A percentile compares a stretch with the other conserved stretches of the same genome.
These are phyloP conservation scores for Cornus suecica DNA, from an alignment of 148 eudicot genomes.

Conservation along the genomic window DNA sequence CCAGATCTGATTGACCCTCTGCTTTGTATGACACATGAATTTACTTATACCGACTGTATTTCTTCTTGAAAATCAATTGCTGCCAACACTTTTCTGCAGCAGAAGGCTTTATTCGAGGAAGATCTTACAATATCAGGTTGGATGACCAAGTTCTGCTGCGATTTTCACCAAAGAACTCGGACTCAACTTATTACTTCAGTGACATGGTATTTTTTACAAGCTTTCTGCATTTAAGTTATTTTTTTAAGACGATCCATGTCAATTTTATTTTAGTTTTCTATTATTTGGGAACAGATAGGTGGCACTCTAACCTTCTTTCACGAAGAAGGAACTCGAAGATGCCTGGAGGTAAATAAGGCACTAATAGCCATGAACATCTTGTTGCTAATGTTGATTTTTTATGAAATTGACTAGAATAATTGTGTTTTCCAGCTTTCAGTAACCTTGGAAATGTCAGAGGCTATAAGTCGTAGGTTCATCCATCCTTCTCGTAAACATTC, in stretches of 20 bases:
- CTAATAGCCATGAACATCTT: neutral
- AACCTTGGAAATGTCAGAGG: slow-evolving; percentile 89
- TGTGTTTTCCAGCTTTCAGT: slow-evolving; percentile 61
- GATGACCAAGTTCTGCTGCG: slow-evolving; percentile 95
- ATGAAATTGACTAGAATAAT: slow-evolving; percentile 10
- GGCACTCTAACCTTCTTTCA: slow-evolving; percentile 95
- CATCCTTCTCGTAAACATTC: slow-evolving; percentile 94
- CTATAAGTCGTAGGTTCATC: slow-evolving; percentile 63
- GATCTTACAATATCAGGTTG: slow-evolving; percentile 92
- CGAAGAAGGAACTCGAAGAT: slow-evolving; percentile 81
- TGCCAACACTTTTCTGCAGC: slow-evolving; percentile 77
- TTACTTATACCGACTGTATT: neutral
- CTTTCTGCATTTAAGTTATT: neutral
- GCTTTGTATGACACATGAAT: neutral
- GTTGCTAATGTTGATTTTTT: neutral
- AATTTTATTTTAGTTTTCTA: slow-evolving; percentile 5
- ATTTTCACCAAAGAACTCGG: slow-evolving; percentile 94
- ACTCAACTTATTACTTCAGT: slow-evolving; percentile 86
- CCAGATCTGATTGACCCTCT: neutral
- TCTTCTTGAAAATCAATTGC: slow-evolving; percentile 34
- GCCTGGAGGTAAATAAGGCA: slow-evolving; percentile 68
- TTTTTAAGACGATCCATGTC: slow-evolving; percentile 5
- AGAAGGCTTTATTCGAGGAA: slow-evolving; percentile 90
- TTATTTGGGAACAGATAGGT: slow-evolving; percentile 69
- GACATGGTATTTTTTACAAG: slow-evolving; percentile 58